Evolutionary conservation across 129 eudicot genomes (phyloP), one percentile per base, ranked within the genome.

Genomic region (Heracleum sosnowskyi): DNA sequence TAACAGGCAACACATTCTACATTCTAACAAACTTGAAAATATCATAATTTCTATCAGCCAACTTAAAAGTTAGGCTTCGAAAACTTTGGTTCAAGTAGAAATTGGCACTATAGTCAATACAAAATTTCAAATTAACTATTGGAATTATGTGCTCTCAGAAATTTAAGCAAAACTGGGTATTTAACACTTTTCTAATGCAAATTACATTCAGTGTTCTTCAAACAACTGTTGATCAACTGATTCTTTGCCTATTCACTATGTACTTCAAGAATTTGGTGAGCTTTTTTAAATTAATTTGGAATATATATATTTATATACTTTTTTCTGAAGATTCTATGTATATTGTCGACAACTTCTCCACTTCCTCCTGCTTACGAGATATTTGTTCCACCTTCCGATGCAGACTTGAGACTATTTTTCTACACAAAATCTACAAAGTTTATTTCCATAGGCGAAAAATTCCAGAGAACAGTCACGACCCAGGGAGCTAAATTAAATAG

Each of bases 121-220:
- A 69, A 37, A 34, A 15, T 36, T 39, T 24, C 5, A 3, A 3
- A n/a, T 46, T 10, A 34, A 51, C 70, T 45, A 34, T 73, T 31
- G 78, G 40, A 81, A 81, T 15, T 37, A 70, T 36, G 70, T 74
- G 75, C 75, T 11, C 18, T 80, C 71, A 63, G 57, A 47, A 66
- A 83, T 79, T 78, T 79, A 85, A 83, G 81, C 89, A 90, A 88
- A 90, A 86, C 84, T 85, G 86, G 82, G 81, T 57, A 88, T 86
- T 87, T 77, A 89, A 89, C 93, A 89, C 69, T 71, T 88, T 73
- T 62, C 41, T 49, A 49, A 62, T 22, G 63, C 70, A 73, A 55
- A 73, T 68, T 78, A 82, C 85, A 85, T 86, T 81, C 84, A 88
- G 79, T 82, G 80, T 76, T 79, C 82, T 72, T 71, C 35, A 29